phyloP scores from a whole-genome alignment of 495 filamentous ascomycete species.

The Tuber aestivum region DNA sequence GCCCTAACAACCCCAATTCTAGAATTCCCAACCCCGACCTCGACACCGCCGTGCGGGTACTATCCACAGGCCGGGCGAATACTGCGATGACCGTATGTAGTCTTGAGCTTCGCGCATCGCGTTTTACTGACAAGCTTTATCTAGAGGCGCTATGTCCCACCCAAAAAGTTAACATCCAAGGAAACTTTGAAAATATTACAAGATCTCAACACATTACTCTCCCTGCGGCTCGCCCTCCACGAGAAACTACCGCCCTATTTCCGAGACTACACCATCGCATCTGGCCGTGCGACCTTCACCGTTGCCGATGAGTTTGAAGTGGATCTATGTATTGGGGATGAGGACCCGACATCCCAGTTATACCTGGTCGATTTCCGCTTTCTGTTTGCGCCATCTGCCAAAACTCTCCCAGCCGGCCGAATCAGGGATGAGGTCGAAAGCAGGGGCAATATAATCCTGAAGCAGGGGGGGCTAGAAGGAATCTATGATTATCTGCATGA shows the following conservation, averaged over 20 bases:
- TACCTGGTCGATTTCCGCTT: conserved; percentile 91
- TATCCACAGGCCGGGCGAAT: conserved; percentile 64
- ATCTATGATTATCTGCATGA: conserved; percentile 82
- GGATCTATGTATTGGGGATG: conserved; percentile 78
- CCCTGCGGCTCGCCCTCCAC: conserved; percentile 70
- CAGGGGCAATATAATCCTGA: conserved; percentile 63
- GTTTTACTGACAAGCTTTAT: conserved; percentile 40
- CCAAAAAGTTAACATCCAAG: conserved; percentile 59
- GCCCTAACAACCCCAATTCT: conserved; percentile 13
- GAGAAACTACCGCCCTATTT: conserved; percentile 68
- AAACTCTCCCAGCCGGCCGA: conserved; percentile 54
- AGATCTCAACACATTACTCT: conserved; percentile 75
- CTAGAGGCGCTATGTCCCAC: conserved; percentile 71
- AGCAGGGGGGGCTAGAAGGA: conserved; percentile 59
- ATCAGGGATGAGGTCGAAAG: conserved; percentile 60
- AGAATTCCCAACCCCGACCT: conserved; percentile 84
- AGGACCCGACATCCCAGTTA: conserved; percentile 71
- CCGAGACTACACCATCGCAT: conserved; percentile 63
- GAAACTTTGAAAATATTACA: conserved; percentile 63
- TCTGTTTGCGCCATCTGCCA: conserved; percentile 60
- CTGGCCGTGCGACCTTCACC: conserved; percentile 78
- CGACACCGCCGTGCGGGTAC: conserved; percentile 75
- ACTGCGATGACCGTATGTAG: conserved; percentile 47
- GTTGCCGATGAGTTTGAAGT: conserved; percentile 84
- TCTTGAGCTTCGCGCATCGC: conserved; percentile 6